These are phyloP conservation scores for Ogataea glucozyma DNA, from an alignment of 805 yeast species.

Conservation along the genomic window DNA sequence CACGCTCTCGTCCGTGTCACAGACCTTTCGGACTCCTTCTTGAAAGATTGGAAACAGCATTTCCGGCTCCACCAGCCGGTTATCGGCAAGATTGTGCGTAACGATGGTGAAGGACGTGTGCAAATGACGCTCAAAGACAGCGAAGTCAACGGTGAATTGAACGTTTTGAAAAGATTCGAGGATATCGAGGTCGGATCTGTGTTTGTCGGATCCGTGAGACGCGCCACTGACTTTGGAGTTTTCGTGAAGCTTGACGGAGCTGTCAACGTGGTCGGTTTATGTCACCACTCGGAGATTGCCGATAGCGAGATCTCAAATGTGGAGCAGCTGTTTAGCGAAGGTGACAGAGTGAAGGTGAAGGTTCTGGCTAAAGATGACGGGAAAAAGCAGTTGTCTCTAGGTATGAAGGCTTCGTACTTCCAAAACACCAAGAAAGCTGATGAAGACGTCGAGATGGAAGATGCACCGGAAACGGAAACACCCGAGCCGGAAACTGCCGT, in stretches of 20 bases:
- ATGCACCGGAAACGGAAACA: not conserved
- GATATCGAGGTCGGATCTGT: constrained; percentile 71
- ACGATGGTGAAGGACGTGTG: constrained; percentile 63
- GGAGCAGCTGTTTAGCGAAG: constrained; percentile 71
- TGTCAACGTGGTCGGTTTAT: constrained; percentile 75
- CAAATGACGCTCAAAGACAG: constrained; percentile 79
- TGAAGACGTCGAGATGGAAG: constrained; percentile 26
- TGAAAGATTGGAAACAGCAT: constrained; percentile 86
- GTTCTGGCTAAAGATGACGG: constrained; percentile 60
- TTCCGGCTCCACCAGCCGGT: constrained; percentile 73
- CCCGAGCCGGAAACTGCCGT: constrained; percentile 29
- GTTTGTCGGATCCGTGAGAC: constrained; percentile 74
- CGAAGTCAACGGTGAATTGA: constrained; percentile 70
- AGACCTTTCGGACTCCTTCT: constrained; percentile 76
- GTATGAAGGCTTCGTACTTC: constrained; percentile 94
- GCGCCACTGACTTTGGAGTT: constrained; percentile 86
- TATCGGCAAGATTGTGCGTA: constrained; percentile 66
- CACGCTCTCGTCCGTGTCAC: constrained; percentile 79
- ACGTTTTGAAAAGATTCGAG: constrained; percentile 57
- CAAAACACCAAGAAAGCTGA: constrained; percentile 36
- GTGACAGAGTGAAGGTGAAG: constrained; percentile 88
- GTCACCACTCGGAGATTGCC: constrained; percentile 83
- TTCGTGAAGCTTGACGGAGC: constrained; percentile 81
- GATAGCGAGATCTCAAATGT: constrained; percentile 63
- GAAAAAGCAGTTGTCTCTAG: constrained; percentile 79